Conservation (phyloP, 495 filamentous ascomycete species). For the Podospora conica region DNA sequence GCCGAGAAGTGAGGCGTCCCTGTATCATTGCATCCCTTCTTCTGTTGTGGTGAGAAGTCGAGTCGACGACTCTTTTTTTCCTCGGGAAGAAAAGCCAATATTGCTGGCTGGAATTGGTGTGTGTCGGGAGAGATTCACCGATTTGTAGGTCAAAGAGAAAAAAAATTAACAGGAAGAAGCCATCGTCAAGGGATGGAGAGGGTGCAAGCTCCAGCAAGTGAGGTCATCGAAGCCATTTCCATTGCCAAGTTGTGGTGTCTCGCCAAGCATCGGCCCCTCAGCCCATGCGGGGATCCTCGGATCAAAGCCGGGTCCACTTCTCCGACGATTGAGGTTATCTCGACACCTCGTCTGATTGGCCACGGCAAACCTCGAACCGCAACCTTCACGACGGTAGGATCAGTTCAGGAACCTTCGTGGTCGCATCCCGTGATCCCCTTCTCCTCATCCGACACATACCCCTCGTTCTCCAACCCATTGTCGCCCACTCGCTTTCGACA, state of each 20-base stretch:
- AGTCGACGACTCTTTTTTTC: neutral
- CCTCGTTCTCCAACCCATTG: neutral
- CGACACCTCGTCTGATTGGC: neutral
- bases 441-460: neutral
- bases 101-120: neutral
- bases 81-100: neutral
- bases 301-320: too few relatives aligned
- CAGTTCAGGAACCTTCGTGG: conserved; percentile 1
- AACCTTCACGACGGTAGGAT: neutral
- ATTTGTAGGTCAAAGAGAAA: neutral
- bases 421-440: neutral
- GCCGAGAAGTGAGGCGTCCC: conserved; percentile 13
- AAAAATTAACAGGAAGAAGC: neutral
- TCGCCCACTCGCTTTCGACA: neutral
- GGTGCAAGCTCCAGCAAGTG: conserved; percentile 2
- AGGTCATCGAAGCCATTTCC: conserved; percentile 14
- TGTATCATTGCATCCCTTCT: conserved; percentile 25
- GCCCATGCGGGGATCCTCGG: neutral
- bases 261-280: neutral
- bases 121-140: neutral
- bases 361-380: neutral
- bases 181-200: conserved; percentile 1
- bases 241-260: neutral
- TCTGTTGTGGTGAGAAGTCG: neutral
- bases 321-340: neutral